Evolutionary conservation across 2,329 filamentous ascomycete species (phyloP), one percentile per base, ranked within the genome.

Genomic region (Exophiala sideris): DNA sequence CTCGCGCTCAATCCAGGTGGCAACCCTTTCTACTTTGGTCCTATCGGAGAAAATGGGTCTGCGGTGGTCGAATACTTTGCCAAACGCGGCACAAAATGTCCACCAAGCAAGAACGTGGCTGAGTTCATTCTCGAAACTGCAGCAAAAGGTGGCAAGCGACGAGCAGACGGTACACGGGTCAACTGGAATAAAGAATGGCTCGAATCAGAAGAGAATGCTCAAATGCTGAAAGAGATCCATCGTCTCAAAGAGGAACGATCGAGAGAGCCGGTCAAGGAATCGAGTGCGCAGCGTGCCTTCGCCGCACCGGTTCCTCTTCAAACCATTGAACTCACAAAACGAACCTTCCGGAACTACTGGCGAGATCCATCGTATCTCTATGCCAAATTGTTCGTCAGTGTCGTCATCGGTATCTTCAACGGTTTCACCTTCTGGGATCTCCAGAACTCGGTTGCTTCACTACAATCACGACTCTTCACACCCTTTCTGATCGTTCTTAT

Each of bases 391-490:
- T 91, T 90, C 69, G 79, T 85, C 33, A 78, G 83, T 3, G 81
- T 89, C 54, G 79, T 89, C 57, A 77, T 88, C 41, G 87, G 85
- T 12, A 83, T 90, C 67, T 89, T 91, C 77, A 89, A 89, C 71
- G 86, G 58, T 18, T 90, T 89, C 71, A 89, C 87, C 3, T 91
- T 89, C 73, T 90, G 80, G 76, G 75, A 85, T 62, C 78, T 89
- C 2, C 85, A 84, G 2, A 76, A 84, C 67, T 79, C 76, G 0
- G 75, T 87, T 45, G 77, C 80, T 11, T 86, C 87, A 63, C 84
- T 91, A 78, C 86, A 91, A 66, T 84, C 88, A 70, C 81, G 87
- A 62, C 85, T 91, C 80, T 91, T 92, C 76, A 87, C 86, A 0
- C 71, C 74, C 48, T 89, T 88, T 70, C 63, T 88, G 18, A 80